These are phyloP conservation scores for Jasminum sambac DNA, from an alignment of 257 asterid species.

Conservation along the genomic window DNA sequence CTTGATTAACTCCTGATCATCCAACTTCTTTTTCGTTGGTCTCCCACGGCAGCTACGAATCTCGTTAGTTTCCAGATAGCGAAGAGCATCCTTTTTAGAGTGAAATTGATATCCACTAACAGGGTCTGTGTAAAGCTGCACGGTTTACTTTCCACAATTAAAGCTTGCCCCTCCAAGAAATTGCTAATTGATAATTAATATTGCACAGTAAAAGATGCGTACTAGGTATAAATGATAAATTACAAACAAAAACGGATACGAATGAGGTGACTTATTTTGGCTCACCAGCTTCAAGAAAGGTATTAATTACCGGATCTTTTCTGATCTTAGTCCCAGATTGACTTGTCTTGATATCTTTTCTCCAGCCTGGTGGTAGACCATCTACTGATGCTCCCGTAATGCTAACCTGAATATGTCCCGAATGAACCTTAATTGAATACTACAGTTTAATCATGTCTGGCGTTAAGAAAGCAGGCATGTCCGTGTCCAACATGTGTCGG, in stretches of 20 bases:
- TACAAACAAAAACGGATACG: constrained; percentile 7
- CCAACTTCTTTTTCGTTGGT: constrained; percentile 43
- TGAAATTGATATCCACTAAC: constrained; percentile 55
- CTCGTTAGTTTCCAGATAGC: constrained; percentile 56
- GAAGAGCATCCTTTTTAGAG: constrained; percentile 62
- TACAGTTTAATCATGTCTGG: constrained; percentile 17
- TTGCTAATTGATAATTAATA: neutral
- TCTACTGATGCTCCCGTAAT: constrained; percentile 31
- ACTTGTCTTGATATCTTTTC: constrained; percentile 48
- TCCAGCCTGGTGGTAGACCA: constrained; percentile 79
- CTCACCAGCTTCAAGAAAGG: constrained; percentile 8
- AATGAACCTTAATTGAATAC: neutral
- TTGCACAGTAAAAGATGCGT: constrained; percentile 1
- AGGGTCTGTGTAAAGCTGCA: constrained; percentile 69
- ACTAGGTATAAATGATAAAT: neutral
- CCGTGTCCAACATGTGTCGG: too few species aligned
- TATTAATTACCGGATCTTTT: constrained; percentile 56
- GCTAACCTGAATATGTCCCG: constrained; percentile 31
- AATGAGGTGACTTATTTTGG: neutral
- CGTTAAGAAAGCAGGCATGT: neutral
- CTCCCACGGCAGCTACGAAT: constrained; percentile 43
- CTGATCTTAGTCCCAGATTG: constrained; percentile 37
- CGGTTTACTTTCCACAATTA: constrained; percentile 25
- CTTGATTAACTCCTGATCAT: constrained; percentile 18
- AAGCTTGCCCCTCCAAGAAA: constrained; percentile 8